phyloP scores from a whole-genome alignment of 108 stramenopile species.

The Pelagomonas calceolata region DNA sequence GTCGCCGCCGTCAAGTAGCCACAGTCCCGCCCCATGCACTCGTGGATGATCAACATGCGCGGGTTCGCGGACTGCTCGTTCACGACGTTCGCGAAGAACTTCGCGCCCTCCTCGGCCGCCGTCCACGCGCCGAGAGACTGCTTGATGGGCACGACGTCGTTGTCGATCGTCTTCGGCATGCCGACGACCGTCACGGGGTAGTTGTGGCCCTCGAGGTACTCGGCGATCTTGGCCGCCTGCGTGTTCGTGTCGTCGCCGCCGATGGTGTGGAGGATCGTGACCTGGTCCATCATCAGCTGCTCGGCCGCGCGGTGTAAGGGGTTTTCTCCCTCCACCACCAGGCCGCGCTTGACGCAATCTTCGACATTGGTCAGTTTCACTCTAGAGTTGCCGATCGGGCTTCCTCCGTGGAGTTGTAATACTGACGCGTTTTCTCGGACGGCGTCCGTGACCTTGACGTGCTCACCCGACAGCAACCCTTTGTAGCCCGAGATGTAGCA shows the following conservation, averaged over 20 bases:
- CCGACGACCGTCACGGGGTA: conserved; percentile 73
- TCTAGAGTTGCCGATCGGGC: conserved; percentile 52
- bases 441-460: conserved; percentile 51
- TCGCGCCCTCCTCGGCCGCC: conserved; percentile 66
- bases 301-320: conserved; percentile 73
- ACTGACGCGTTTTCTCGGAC: conserved; percentile 43
- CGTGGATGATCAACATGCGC: conserved; percentile 83
- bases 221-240: conserved; percentile 71
- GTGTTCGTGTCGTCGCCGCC: conserved; percentile 87
- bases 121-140: conserved; percentile 84
- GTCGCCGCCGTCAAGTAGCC: conserved; percentile 40
- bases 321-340: conserved; percentile 55
- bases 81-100: conserved; percentile 72
- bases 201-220: conserved; percentile 60
- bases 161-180: conserved; percentile 77
- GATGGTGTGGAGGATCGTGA: conserved; percentile 68
- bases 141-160: conserved; percentile 72
- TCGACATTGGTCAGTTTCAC: conserved; percentile 81
- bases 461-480: conserved; percentile 67
- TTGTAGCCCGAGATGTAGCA: conserved; percentile 76
- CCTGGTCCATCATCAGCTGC: conserved; percentile 17
- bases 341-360: conserved; percentile 69
- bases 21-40: conserved; percentile 78
- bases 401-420: conserved; percentile 63
- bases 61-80: conserved; percentile 67